These are phyloP conservation scores for Grigorovia transvaalensis DNA, from an alignment of 805 yeast genomes.

Conservation along the genomic window DNA sequence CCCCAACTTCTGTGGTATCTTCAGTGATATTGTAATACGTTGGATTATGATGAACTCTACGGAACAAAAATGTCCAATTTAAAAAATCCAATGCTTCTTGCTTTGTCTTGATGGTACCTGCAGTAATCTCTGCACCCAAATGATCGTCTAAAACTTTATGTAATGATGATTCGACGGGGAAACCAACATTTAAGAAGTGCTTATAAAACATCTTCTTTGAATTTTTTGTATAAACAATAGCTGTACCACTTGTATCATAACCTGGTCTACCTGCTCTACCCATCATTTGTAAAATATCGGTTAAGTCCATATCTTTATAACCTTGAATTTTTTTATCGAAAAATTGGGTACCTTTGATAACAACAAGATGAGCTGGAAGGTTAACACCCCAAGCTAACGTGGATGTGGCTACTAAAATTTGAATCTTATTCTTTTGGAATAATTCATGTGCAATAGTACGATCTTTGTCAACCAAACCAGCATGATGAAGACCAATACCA, in stretches of 20 bases:
- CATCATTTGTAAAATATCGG: slow-evolving; percentile 94
- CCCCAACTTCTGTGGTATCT: slow-evolving; percentile 46
- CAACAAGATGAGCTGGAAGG: slow-evolving; percentile 96
- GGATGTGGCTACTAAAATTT: slow-evolving; percentile 89
- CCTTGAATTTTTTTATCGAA: slow-evolving; percentile 94
- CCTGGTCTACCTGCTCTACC: slow-evolving; percentile 99
- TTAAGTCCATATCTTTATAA: slow-evolving; percentile 81
- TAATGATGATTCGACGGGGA: slow-evolving; percentile 85
- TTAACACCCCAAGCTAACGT: slow-evolving; percentile 99
- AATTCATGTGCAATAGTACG: slow-evolving; percentile 80
- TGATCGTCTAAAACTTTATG: slow-evolving; percentile 77
- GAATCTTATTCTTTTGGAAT: slow-evolving; percentile 74
- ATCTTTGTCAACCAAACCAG: slow-evolving; percentile 87
- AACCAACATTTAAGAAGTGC: slow-evolving; percentile 80
- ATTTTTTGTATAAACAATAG: slow-evolving; percentile 74
- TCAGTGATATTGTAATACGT: slow-evolving; percentile 80
- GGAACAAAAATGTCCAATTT: slow-evolving; percentile 89
- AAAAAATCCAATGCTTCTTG: slow-evolving; percentile 94
- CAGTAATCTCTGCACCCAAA: slow-evolving; percentile 88
- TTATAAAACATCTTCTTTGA: slow-evolving; percentile 82
- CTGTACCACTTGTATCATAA: slow-evolving; percentile 86
- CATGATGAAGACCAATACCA: slow-evolving; percentile 95
- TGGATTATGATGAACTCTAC: slow-evolving; percentile 90
- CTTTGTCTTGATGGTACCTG: slow-evolving; percentile 85
- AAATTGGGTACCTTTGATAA: slow-evolving; percentile 92